Evolutionary conservation across 306 rosid genomes (phyloP).

Genomic region (Lathyrus tuberosus): DNA sequence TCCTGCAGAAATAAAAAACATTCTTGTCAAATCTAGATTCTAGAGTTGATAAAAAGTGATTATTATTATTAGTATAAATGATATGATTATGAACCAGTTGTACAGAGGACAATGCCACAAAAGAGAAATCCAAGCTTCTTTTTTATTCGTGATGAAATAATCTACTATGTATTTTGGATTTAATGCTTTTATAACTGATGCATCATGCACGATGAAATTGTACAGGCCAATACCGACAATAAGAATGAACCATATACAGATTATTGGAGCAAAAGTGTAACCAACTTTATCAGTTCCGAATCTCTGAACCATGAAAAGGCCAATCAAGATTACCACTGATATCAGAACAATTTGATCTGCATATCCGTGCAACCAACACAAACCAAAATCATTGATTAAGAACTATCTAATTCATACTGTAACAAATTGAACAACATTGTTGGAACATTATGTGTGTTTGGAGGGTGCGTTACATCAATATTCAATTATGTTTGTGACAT

Average conservation of each 20-base stretch:
- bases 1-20: no score
- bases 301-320: no score
- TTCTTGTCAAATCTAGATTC: no score
- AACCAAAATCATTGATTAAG: no score
- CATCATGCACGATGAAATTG: constrained; percentile 27
- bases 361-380: no score
- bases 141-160: constrained; percentile 65
- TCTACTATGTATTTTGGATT: constrained; percentile 65
- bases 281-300: no score
- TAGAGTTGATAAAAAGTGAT: no score
- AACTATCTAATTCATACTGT: no score
- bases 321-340: no score
- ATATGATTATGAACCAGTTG: constrained; percentile 45
- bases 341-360: no score
- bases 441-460: background rate
- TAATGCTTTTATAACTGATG: constrained; percentile 64
- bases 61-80: background rate
- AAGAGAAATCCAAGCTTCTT: constrained; percentile 85
- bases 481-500: background rate
- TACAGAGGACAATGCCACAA: constrained; percentile 71
- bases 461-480: background rate
- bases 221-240: constrained; percentile 63
- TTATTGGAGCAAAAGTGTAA: constrained; percentile 83
- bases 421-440: no score
- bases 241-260: constrained; percentile 64